Evolutionary conservation across 192 early-diverging fungal species (phyloP).

Genomic region (Paraglomus brasilianum): DNA sequence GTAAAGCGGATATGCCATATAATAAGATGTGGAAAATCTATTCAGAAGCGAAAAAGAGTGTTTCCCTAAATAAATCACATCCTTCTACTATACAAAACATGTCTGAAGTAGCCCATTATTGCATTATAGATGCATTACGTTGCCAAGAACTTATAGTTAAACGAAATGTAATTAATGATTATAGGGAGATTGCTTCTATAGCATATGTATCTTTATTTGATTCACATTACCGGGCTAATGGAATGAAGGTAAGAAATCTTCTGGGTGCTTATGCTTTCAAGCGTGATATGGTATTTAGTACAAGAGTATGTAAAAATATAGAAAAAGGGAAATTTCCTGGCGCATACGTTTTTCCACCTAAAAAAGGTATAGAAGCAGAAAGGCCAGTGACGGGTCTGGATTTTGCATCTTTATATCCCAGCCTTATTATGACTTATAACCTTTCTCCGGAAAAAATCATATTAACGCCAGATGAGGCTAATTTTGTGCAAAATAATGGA

Average conservation of each 20-base stretch:
- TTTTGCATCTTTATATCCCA: constrained; percentile 28
- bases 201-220: constrained; percentile 6
- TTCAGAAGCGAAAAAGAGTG: constrained; percentile 1
- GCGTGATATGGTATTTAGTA: constrained; percentile 4
- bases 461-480: not conserved
- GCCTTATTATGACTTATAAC: constrained; percentile 6
- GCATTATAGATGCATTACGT: not conserved
- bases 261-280: not conserved
- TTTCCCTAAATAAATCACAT: constrained; percentile 3
- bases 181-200: not conserved
- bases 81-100: not conserved
- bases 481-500: constrained; percentile 8
- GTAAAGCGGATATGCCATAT: constrained; percentile 13
- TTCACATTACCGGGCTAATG: not conserved
- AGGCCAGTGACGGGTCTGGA: constrained; percentile 1
- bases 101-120: constrained; percentile 17
- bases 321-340: constrained; percentile 5
- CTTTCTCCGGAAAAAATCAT: constrained; percentile 11
- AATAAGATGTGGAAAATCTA: constrained; percentile 13
- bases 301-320: constrained; percentile 11
- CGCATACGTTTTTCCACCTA: not conserved
- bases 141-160: constrained; percentile 5
- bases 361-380: not conserved
- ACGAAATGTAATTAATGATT: constrained; percentile 4
- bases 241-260: constrained; percentile 26